phyloP scores from a whole-genome alignment of 768 basidiomycete genomes.

The Tulasnella sp. region DNA sequence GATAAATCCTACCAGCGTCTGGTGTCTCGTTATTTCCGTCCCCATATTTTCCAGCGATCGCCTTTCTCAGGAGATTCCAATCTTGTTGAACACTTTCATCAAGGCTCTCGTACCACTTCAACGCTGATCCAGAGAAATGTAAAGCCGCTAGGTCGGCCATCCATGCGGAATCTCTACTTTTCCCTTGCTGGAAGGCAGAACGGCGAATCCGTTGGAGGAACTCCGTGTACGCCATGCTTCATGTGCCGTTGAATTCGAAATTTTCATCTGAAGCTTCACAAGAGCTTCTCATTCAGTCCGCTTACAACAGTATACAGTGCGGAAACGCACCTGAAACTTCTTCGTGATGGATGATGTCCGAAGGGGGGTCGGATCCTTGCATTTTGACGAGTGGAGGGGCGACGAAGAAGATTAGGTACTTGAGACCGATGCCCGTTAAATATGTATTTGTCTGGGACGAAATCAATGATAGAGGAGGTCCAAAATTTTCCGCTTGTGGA shows the following conservation, averaged over 20 bases:
- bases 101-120: conserved; percentile 16
- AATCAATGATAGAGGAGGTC: too few relatives aligned
- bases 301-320: too few relatives aligned
- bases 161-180: neutral
- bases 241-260: neutral
- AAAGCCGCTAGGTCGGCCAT: neutral
- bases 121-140: neutral
- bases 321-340: too few relatives aligned
- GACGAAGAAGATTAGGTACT: too few relatives aligned
- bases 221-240: neutral
- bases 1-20: too few relatives aligned
- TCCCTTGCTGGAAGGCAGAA: neutral
- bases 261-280: neutral
- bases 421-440: too few relatives aligned
- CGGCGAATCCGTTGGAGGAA: neutral
- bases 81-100: neutral
- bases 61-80: conserved; percentile 2
- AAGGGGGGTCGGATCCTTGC: too few relatives aligned
- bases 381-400: too few relatives aligned
- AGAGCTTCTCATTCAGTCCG: too few relatives aligned
- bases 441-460: too few relatives aligned
- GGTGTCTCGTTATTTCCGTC: neutral
- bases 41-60: neutral
- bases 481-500: too few relatives aligned
- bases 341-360: too few relatives aligned